Base-by-base conservation (phyloP, 768 basidiomycete genomes). In the Pleurotus salmoneostramineus region DNA sequence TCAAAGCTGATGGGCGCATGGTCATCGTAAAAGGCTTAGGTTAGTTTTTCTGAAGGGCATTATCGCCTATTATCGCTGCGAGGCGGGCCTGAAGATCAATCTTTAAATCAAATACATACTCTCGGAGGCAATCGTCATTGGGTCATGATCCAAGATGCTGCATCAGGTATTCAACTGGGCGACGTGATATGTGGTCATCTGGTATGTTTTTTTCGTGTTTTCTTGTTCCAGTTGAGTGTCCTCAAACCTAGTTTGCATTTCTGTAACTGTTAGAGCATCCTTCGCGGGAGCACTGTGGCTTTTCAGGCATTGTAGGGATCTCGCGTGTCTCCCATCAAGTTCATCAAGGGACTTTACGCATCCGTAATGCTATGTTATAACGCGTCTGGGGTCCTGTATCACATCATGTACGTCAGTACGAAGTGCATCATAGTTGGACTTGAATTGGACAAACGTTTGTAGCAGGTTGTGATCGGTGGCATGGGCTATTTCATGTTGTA, bases 91-190 rank as follows among this genome's bases (percentile, higher is more conserved):
- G 40, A 43, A 40, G 43, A 31, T 40, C 44, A 17, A 15, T 54
- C 36, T 42, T 15, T 32, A 42, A 54, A 32, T 54, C 52, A 54
- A 54, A 54, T 54, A 31, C 48, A 15, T 17, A 8, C 27, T 27
- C 37, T 54, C 52, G 52, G 52, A 54, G 52, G 52, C 52, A 54
- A 54, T 54, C 48, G 48, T 11, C 10, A 47, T 14, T 17, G 10
- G 27, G 27, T 27, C 48, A 3, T 49, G 48, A 49, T 32, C 3
- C 48, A 32, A 34, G 7, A 31, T 31, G 48, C 27, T 32, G 33
- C 48, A 32, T 27, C 21, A 27, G 21, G 21, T 27, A 27, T 27
- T 27, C 21, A 27, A 27, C 3, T 27, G 21, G 21, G 21, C 21
- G 21, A 27, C 21, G 21, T 27, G 21, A 47, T 17, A 27, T 4